Conservation (phyloP, 192 early-diverging fungal genomes). For the Umbelopsis sp. region DNA sequence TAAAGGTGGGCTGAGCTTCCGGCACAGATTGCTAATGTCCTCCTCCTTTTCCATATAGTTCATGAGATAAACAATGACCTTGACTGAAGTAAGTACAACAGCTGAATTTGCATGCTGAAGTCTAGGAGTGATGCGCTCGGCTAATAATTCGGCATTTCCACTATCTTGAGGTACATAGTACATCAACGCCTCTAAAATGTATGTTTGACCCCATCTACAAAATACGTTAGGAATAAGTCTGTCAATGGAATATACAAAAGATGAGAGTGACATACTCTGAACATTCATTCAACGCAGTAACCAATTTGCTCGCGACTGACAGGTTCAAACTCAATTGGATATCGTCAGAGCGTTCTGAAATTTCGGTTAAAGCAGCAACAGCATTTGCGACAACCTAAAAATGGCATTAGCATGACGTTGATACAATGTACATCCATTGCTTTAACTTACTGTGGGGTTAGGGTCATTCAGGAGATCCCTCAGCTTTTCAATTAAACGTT, state of each 20-base stretch:
- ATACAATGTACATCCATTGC: background rate
- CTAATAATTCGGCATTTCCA: constrained; percentile 87
- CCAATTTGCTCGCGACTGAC: constrained; percentile 86
- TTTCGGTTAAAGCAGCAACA: constrained; percentile 91
- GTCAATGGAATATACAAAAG: background rate
- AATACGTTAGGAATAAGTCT: background rate
- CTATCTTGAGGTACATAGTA: constrained; percentile 86
- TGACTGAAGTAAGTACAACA: constrained; percentile 83
- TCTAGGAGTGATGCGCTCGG: constrained; percentile 87
- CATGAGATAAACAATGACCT: constrained; percentile 92
- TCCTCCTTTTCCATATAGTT: constrained; percentile 89
- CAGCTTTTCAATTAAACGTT: constrained; percentile 89
- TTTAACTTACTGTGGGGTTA: constrained; percentile 79
- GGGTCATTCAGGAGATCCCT: constrained; percentile 84
- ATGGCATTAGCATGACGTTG: background rate
- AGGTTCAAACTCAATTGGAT: constrained; percentile 88
- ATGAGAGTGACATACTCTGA: constrained; percentile 69
- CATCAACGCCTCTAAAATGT: constrained; percentile 92
- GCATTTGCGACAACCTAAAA: constrained; percentile 93
- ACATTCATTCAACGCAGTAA: constrained; percentile 93
- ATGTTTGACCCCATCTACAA: constrained; percentile 90
- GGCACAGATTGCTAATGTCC: constrained; percentile 70
- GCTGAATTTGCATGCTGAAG: constrained; percentile 95
- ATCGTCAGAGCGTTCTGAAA: constrained; percentile 84
- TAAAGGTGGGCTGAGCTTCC: constrained; percentile 88